Conservation (phyloP, 192 early-diverging fungal species). For the Backusella parvicylindrica region DNA sequence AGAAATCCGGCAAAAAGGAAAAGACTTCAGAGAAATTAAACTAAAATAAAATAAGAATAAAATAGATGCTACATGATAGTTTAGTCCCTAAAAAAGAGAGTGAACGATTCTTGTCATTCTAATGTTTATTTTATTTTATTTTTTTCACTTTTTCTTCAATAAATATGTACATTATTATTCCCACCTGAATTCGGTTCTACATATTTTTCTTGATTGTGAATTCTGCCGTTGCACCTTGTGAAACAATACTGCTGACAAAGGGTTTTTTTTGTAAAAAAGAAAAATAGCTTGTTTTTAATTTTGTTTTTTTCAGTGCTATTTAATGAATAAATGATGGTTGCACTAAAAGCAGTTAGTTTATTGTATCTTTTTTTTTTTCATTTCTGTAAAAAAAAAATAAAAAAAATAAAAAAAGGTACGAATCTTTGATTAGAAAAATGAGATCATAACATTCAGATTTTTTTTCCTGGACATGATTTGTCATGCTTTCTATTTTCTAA, state of each 20-base stretch:
- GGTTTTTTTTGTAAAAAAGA: background rate
- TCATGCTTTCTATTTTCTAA: background rate
- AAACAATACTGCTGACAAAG: background rate
- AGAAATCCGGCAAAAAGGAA: background rate
- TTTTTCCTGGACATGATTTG: background rate
- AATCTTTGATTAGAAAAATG: background rate
- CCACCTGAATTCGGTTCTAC: background rate
- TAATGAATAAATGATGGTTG: background rate
- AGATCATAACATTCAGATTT: background rate
- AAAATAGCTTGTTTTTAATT: background rate
- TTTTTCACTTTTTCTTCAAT: background rate
- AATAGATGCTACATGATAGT: too few species aligned
- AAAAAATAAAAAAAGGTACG: background rate
- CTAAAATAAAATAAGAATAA: background rate
- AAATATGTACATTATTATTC: constrained; percentile 1
- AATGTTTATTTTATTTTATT: background rate
- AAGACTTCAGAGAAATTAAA: background rate
- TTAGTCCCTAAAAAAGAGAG: background rate
- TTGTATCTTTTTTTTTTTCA: background rate
- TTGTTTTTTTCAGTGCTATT: background rate
- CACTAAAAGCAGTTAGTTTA: background rate
- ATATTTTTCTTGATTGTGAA: background rate
- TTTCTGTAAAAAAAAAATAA: background rate
- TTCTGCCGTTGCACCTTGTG: background rate
- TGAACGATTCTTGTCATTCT: background rate